Conservation (phyloP, 345 rosid species). For the Litchi chinensis region DNA sequence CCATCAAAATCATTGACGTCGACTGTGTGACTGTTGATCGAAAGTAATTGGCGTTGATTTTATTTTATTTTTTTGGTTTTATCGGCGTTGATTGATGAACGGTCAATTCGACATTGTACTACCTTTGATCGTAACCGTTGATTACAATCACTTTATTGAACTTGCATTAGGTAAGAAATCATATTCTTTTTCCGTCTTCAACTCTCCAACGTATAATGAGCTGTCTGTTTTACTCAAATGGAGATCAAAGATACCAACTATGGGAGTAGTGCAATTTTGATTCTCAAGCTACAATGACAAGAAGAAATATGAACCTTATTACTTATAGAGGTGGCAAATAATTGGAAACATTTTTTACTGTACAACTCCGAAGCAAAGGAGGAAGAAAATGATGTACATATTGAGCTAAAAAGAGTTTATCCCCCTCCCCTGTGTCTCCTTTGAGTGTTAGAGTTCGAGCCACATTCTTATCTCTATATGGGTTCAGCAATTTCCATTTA, state of each 20-base stretch:
- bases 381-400: no score
- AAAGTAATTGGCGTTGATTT: not conserved
- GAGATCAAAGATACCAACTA: slow-evolving; percentile 7
- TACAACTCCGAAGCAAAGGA: no score
- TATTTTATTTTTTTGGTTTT: not conserved
- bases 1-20: not conserved
- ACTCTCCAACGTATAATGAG: not conserved
- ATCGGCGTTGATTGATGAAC: not conserved
- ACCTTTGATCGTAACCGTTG: slow-evolving; percentile 13
- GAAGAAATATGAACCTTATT: no score
- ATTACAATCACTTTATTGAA: slow-evolving; percentile 5
- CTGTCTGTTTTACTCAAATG: not conserved
- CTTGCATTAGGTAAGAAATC: not conserved
- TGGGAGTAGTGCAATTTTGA: no score
- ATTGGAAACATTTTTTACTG: no score
- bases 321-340: no score
- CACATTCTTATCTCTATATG: no score
- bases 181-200: not conserved
- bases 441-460: no score
- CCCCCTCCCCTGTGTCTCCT: no score
- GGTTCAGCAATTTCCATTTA: no score
- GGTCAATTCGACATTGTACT: not conserved
- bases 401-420: no score
- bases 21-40: not conserved
- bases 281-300: no score